Percentiles rank a stretch among this genome's conserved stretches.
Evolutionary conservation across 306 rosid species (phyloP).

Genomic region (Pachyrhizus erosus): DNA sequence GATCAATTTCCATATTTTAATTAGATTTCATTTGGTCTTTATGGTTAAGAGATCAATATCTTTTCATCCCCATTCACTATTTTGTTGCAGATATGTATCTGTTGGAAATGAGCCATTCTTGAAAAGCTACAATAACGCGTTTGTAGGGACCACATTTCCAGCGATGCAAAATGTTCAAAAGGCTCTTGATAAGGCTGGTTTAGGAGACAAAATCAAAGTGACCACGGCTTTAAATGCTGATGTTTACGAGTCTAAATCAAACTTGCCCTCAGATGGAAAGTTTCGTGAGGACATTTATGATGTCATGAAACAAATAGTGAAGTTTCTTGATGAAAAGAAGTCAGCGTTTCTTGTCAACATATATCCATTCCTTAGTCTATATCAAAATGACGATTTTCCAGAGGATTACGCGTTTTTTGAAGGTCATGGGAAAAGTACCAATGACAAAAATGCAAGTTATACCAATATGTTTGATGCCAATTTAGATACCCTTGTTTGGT

Average conservation of each 20-base stretch:
- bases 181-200: constrained; percentile 66
- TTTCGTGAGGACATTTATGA: constrained; percentile 57
- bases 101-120: constrained; percentile 92
- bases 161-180: constrained; percentile 75
- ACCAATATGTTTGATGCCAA: constrained; percentile 79
- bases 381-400: constrained; percentile 54
- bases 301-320: constrained; percentile 51
- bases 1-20: too few species aligned
- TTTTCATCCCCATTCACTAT: neutral
- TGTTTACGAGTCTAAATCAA: constrained; percentile 62
- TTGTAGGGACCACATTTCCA: constrained; percentile 50
- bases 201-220: constrained; percentile 61
- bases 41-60: neutral
- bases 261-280: constrained; percentile 65
- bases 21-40: neutral
- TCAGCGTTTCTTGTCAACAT: constrained; percentile 78
- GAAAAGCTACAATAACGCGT: constrained; percentile 61
- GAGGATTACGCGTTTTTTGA: constrained; percentile 71
- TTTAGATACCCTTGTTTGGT: constrained; percentile 63
- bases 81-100: constrained; percentile 58
- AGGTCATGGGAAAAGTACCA: constrained; percentile 4
- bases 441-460: constrained; percentile 53
- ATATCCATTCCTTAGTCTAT: constrained; percentile 80
- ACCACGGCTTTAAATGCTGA: constrained; percentile 77
- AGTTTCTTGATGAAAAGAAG: constrained; percentile 50